Percentiles rank a stretch among this genome's conserved stretches.
These are phyloP conservation scores for Zygosaccharomyces pseudorouxii DNA, from an alignment of 805 yeast species.

Conservation along the genomic window DNA sequence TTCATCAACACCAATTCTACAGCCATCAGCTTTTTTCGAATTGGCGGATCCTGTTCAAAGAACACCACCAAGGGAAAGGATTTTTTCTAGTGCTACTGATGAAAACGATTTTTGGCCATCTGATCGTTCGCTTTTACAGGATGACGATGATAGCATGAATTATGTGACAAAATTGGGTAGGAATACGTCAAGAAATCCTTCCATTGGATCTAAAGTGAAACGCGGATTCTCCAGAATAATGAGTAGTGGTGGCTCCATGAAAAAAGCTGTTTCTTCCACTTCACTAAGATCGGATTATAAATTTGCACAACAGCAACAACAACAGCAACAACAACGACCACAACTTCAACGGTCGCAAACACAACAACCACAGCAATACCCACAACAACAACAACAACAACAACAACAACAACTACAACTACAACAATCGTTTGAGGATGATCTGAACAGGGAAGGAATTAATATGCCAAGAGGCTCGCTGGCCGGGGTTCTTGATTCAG, in stretches of 20 bases:
- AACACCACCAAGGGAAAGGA: slow-evolving; percentile 8
- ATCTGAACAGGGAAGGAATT: neutral
- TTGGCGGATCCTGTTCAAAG: slow-evolving; percentile 6
- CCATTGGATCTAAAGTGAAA: slow-evolving; percentile 29
- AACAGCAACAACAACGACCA: neutral
- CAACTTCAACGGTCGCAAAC: neutral
- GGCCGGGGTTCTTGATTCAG: slow-evolving; percentile 7
- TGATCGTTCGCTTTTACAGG: neutral
- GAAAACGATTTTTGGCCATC: slow-evolving; percentile 1
- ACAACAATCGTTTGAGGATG: neutral
- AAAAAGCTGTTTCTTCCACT: slow-evolving; percentile 15
- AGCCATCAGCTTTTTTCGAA: slow-evolving; percentile 10
- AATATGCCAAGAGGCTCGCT: slow-evolving; percentile 3
- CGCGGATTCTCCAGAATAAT: slow-evolving; percentile 29
- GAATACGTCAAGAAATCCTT: slow-evolving; percentile 16
- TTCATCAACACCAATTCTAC: slow-evolving; percentile 12
- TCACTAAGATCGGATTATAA: slow-evolving; percentile 8
- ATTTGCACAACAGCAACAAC: neutral
- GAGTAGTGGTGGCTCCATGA: slow-evolving; percentile 18
- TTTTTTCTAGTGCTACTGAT: slow-evolving; percentile 4
- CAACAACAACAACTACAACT: too few species aligned
- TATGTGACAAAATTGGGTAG: slow-evolving; percentile 16
- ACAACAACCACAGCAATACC: neutral
- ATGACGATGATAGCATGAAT: slow-evolving; percentile 10
- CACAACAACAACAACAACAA: neutral